Evolutionary conservation across 1,139 yeast species (phyloP).

Genomic region (Wickerhamiella infanticola): DNA sequence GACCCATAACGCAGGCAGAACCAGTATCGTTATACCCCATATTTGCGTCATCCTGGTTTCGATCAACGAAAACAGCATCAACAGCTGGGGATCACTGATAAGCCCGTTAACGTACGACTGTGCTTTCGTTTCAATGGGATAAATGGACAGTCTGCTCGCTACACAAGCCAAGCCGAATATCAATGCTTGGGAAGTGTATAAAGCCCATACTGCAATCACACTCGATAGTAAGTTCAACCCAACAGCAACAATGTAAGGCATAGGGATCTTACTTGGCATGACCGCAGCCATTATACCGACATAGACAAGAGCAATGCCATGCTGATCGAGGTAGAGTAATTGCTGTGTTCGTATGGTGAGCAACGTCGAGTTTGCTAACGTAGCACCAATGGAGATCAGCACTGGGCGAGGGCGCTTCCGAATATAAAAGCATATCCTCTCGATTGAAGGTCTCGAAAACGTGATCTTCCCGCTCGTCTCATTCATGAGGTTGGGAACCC

Average conservation of each 20-base stretch:
- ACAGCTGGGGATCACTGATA: constrained; percentile 12
- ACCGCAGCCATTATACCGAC: background rate
- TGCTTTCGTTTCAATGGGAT: constrained; percentile 8
- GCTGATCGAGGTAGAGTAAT: constrained; percentile 1
- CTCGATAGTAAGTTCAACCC: background rate
- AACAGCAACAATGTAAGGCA: background rate
- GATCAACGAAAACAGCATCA: constrained; percentile 4
- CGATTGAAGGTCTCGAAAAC: constrained; percentile 3
- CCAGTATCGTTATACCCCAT: background rate
- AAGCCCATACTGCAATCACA: background rate
- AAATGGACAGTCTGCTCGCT: constrained; percentile 10
- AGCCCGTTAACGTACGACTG: constrained; percentile 10
- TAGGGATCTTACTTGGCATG: background rate
- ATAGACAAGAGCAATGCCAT: constrained; percentile 1
- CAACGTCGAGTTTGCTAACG: constrained; percentile 11
- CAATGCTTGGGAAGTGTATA: background rate
- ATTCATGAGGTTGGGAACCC: constrained; percentile 10
- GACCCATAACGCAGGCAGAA: background rate
- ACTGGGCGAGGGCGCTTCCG: constrained; percentile 13
- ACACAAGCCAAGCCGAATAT: constrained; percentile 7
- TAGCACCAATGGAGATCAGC: constrained; percentile 11
- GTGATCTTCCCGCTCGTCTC: background rate
- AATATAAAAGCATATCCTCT: constrained; percentile 9
- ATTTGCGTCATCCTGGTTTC: background rate
- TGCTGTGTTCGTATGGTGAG: constrained; percentile 13